Base-by-base conservation (phyloP, 1,139 yeast species). In the Lodderomyces beijingensis region DNA sequence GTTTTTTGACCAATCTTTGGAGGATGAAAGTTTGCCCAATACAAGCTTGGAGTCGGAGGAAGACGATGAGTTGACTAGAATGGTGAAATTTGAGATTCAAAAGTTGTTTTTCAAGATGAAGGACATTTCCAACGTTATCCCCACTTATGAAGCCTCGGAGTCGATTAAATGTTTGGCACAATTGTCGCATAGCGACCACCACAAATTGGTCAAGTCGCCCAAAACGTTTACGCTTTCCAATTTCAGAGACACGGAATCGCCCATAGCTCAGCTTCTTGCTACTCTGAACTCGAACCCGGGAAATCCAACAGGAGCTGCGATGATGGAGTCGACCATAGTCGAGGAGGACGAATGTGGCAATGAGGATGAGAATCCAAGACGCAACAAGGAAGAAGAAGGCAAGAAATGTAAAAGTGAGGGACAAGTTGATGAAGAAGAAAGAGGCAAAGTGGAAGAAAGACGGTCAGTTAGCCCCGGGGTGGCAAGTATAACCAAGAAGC, bases 221-320 rank as follows among this genome's bases (percentile, higher is more conserved):
- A 67, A 67, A 45, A 65, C 68, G 0, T 66, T 57, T 42, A 56
- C 70, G 14, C 53, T 67, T 36, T 51, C 70, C 4, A 53, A 63
- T 39, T 60, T 52, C 42, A 60, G 62, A 28, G 69, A 62, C 28
- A 50, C 49, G 25, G 68, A 59, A 39, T 62, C 67, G 40, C 71
- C 71, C 4, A 53, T 65, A 16, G 55, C 51, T 33, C 70, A 64
- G 41, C 53, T 65, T 38, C 47, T 64, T 30, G 55, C 56, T 33
- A 43, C 59, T 3, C 45, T 45, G n/a, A 46, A 50, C 27, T 32
- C 32, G 17, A 42, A 27, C 30, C 17, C 28, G 17, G 29, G 32
- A 34, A 42, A 26, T 13, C 16, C 26, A 13, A 12, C 29, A n/a
- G n/a, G 14, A 19, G 19, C 21, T 18, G 15, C 21, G 17, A n/a